Percentiles rank a stretch among this genome's conserved stretches.
Evolutionary conservation across 2,329 filamentous ascomycete species (phyloP).

Genomic region (Cercospora janseana): DNA sequence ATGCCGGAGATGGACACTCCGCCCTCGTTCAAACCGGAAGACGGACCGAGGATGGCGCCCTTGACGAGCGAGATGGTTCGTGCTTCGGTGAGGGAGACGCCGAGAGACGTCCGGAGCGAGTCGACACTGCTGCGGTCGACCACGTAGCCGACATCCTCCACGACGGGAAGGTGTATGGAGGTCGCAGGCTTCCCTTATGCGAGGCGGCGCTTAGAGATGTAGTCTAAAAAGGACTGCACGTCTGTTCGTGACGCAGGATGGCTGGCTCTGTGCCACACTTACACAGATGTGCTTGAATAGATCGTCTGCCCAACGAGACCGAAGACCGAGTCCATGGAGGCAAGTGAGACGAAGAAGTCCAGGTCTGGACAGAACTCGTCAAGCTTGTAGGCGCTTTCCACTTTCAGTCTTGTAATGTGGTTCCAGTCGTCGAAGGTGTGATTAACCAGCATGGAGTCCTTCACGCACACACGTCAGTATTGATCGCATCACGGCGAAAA

Average conservation of each 20-base stretch:
- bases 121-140: too few relatives aligned
- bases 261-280: neutral
- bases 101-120: too few relatives aligned
- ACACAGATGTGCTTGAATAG: slow-evolving; percentile 45
- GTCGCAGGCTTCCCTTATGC: slow-evolving; percentile 46
- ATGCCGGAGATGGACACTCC: too few relatives aligned
- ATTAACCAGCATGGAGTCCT: slow-evolving; percentile 12
- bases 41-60: too few relatives aligned
- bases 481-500: neutral
- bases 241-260: neutral
- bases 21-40: too few relatives aligned
- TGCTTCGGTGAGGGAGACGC: too few relatives aligned
- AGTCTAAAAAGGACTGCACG: slow-evolving; percentile 18
- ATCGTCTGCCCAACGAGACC: slow-evolving; percentile 59
- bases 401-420: slow-evolving; percentile 28
- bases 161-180: slow-evolving; percentile 54
- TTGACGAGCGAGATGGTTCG: too few relatives aligned
- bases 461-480: neutral
- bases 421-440: slow-evolving; percentile 14
- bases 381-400: slow-evolving; percentile 35
- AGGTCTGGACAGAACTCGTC: slow-evolving; percentile 18
- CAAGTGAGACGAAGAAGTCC: slow-evolving; percentile 36
- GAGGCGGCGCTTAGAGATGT: slow-evolving; percentile 40
- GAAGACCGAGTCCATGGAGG: slow-evolving; percentile 55
- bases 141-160: slow-evolving; percentile 47